phyloP scores from a whole-genome alignment of 202 grass and related monocot species.

The Bolboschoenoplectus hybrid region DNA sequence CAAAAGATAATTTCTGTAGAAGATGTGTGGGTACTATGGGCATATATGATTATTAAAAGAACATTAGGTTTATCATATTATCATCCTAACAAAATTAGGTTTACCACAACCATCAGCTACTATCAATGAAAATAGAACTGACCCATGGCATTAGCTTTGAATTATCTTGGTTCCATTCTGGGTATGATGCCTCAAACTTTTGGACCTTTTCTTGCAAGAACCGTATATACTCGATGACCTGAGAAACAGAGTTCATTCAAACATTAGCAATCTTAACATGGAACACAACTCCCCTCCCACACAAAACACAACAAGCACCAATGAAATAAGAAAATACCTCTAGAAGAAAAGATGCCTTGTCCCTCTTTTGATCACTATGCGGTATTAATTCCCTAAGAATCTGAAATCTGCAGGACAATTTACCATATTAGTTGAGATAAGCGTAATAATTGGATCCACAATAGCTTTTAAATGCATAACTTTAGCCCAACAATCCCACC shows the following conservation, averaged over 20 bases:
- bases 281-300: neutral
- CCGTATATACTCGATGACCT: slow-evolving; percentile 97
- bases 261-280: neutral
- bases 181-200: slow-evolving; percentile 64
- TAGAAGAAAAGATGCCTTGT: slow-evolving; percentile 96
- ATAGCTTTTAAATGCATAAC: slow-evolving; percentile 6
- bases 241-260: slow-evolving; percentile 34
- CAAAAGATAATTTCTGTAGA: neutral
- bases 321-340: slow-evolving; percentile 65
- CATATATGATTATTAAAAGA: neutral
- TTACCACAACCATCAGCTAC: neutral
- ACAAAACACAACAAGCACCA: neutral
- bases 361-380: slow-evolving; percentile 97
- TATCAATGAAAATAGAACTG: slow-evolving; percentile 35
- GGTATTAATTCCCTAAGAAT: slow-evolving; percentile 97
- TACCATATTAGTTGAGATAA: neutral
- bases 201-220: slow-evolving; percentile 97
- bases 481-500: neutral
- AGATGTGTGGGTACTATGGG: neutral
- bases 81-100: neutral
- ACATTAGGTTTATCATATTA: neutral
- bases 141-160: slow-evolving; percentile 93
- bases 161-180: slow-evolving; percentile 95
- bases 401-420: slow-evolving; percentile 75
- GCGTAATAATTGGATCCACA: slow-evolving; percentile 19